phyloP scores from a whole-genome alignment of 495 filamentous ascomycete species.

The Trichoderma reesei region DNA sequence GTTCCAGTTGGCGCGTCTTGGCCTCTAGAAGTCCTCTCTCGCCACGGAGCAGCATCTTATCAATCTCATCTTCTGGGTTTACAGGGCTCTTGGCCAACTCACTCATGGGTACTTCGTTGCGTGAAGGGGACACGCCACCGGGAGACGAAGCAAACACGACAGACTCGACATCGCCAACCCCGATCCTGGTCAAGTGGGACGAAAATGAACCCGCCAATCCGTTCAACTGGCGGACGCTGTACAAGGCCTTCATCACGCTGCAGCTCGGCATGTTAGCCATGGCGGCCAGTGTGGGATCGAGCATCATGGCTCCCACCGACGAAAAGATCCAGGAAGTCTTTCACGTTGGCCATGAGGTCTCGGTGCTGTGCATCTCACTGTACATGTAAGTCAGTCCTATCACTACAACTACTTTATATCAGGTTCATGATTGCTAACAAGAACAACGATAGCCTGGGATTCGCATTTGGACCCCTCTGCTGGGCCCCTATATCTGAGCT shows the following conservation, averaged over 20 bases:
- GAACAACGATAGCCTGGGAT: slow-evolving; percentile 15
- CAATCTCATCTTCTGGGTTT: no score
- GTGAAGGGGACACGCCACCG: no score
- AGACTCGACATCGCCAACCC: no score
- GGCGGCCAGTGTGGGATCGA: slow-evolving; percentile 38
- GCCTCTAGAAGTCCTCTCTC: no score
- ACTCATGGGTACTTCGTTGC: no score
- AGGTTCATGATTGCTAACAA: no score
- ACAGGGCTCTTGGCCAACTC: no score
- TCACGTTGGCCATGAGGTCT: slow-evolving; percentile 19
- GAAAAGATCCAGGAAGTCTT: slow-evolving; percentile 11
- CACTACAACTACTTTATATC: no score
- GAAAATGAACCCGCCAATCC: slow-evolving; percentile 31
- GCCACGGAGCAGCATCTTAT: no score
- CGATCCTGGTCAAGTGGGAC: slow-evolving; percentile 11
- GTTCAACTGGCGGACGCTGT: slow-evolving; percentile 32
- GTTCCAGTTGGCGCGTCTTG: no score
- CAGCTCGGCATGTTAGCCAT: slow-evolving; percentile 42
- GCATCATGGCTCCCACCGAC: slow-evolving; percentile 41
- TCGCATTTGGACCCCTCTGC: slow-evolving; percentile 11
- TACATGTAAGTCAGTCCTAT: slow-evolving; percentile 14
- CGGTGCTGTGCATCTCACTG: slow-evolving; percentile 20
- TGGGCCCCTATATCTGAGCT: background rate
- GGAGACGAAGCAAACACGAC: no score
- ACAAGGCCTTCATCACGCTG: slow-evolving; percentile 41